Evolutionary conservation across 331 rosid species (phyloP), one percentile per base, ranked within the genome.

Genomic region (Malus hybrid): DNA sequence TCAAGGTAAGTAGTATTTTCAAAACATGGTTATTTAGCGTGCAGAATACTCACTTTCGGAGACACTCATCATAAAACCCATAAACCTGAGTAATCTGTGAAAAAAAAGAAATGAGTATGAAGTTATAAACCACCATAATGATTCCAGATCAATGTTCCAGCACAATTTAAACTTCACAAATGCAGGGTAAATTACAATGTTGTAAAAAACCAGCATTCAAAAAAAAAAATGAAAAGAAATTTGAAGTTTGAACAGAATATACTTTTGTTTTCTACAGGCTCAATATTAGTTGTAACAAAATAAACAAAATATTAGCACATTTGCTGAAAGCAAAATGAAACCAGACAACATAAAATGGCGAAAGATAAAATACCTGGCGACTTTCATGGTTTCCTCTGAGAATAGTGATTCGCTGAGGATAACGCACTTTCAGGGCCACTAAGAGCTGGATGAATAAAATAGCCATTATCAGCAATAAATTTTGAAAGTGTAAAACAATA

Each of bases 311-410:
- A 2, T 42, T 70, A 73, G 57, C 71, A 46, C 59, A 74, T 39
- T 33, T 44, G 28, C 52, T 55, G 13, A 59, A 78, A 61, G 54
- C 48, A 76, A 57, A 54, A 42, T 6, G 31, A 79, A 79, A 12
- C 24, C 28, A 16, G 48, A 60, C 46, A 61, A 74, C 55, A 69
- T 15, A 62, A 19, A 29, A 34, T 65, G 78, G 46, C 75, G 79
- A 79, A 50, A 31, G 59, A 7, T 27, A 27, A 61, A 75, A 78
- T 81, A 95, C 99, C 98, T 95, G 98, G 59, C 99, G 98, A 75
- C 99, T 95, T 83, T 95, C 99, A 73, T 95, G 99, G 85, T 95
- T 95, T 84, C 99, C 99, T 79, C 99, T 88, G 81, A 95, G 99
- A 87, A 95, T 92, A 70, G 99, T 92, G 70, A 95, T 92, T 29